Percentiles rank a stretch among this genome's conserved stretches.
These are phyloP conservation scores for Fonsecaea multimorphosa DNA, from an alignment of 2,329 filamentous ascomycete species.

Conservation along the genomic window DNA sequence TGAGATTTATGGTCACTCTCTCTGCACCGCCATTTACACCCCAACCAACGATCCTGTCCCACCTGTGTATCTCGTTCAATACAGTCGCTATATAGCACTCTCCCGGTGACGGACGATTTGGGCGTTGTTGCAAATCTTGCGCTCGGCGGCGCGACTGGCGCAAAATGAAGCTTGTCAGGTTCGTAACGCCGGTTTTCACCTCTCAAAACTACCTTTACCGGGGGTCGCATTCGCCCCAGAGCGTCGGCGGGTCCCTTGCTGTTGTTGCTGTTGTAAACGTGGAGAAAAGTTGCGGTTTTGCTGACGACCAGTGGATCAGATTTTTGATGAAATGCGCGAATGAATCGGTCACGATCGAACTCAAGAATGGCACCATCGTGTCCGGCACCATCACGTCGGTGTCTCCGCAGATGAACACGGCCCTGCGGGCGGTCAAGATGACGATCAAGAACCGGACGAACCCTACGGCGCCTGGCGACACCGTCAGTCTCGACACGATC, in stretches of 20 bases:
- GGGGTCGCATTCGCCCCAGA: constrained; percentile 19
- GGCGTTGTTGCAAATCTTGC: not conserved
- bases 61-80: not conserved
- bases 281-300: not conserved
- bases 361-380: constrained; percentile 98
- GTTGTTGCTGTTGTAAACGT: no score
- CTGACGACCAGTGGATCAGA: constrained; percentile 56
- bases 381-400: constrained; percentile 97
- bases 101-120: not conserved
- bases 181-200: constrained; percentile 48
- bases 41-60: not conserved
- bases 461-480: constrained; percentile 56
- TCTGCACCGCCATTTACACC: not conserved
- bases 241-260: not conserved
- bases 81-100: not conserved
- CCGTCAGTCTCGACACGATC: constrained; percentile 89
- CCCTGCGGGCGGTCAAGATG: constrained; percentile 95
- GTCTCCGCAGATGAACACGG: constrained; percentile 98
- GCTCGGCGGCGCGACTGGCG: constrained; percentile 20
- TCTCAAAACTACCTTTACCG: constrained; percentile 2
- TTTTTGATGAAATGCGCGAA: constrained; percentile 99
- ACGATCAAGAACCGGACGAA: constrained; percentile 75
- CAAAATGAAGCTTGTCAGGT: constrained; percentile 98
- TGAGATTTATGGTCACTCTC: not conserved
- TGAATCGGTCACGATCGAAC: constrained; percentile 96